Percentiles rank a stretch among this genome's conserved stretches.
phyloP scores from a whole-genome alignment of 2,329 filamentous ascomycete genomes.

The Fusarium agapanthi region DNA sequence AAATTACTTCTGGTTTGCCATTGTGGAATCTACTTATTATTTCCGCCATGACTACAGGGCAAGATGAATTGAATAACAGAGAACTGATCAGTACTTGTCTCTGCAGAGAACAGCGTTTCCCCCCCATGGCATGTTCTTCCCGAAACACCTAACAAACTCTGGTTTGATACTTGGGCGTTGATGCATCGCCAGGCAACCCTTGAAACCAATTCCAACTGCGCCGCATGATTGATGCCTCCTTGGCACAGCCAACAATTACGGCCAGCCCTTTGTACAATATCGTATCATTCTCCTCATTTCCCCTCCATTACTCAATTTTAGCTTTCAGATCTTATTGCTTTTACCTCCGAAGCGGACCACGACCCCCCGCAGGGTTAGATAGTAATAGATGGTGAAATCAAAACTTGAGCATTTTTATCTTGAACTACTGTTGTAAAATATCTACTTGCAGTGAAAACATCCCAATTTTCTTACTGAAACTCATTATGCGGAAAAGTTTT shows the following conservation, averaged over 20 bases:
- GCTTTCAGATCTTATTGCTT: neutral
- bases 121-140: neutral
- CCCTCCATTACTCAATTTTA: neutral
- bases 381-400: neutral
- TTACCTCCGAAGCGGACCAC: neutral
- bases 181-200: neutral
- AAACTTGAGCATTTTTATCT: neutral
- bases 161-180: neutral
- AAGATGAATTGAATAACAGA: neutral
- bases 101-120: neutral
- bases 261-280: neutral
- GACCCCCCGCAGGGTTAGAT: neutral
- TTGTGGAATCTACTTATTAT: neutral
- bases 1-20: neutral
- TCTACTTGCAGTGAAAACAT: neutral
- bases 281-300: neutral
- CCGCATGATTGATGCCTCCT: neutral
- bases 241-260: neutral
- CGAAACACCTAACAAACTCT: neutral
- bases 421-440: neutral
- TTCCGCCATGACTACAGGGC: neutral
- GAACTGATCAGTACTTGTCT: neutral
- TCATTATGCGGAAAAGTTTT: neutral
- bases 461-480: neutral
- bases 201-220: neutral